Percentiles rank a stretch among this genome's conserved stretches.
Conservation (phyloP, 1,284 basidiomycete genomes). For the Serendipita sp. region DNA sequence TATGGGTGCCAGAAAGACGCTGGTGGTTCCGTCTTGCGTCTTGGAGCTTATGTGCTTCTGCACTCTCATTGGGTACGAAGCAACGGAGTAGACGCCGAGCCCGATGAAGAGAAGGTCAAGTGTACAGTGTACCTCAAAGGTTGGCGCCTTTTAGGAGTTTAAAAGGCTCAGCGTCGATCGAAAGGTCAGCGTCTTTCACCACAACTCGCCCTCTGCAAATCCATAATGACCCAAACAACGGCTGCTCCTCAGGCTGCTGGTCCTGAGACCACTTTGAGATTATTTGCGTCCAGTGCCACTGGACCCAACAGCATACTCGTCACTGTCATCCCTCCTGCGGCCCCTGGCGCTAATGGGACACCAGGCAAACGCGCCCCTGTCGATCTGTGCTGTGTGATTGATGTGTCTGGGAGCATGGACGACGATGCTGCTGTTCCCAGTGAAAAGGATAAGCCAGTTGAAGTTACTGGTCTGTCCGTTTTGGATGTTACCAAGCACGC, state of each 20-base stretch:
- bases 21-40: too few species aligned
- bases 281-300: neutral
- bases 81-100: too few species aligned
- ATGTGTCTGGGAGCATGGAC: slow-evolving; percentile 15
- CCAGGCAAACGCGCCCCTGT: slow-evolving; percentile 11
- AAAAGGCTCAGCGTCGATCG: neutral
- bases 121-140: neutral
- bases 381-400: slow-evolving; percentile 14
- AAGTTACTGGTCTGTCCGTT: slow-evolving; percentile 11
- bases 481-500: slow-evolving; percentile 15
- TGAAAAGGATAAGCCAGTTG: slow-evolving; percentile 7
- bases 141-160: neutral
- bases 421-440: slow-evolving; percentile 13
- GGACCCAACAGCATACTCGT: neutral
- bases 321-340: neutral
- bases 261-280: neutral
- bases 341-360: neutral
- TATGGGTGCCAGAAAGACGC: too few species aligned
- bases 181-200: neutral
- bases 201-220: neutral
- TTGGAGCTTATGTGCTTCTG: too few species aligned
- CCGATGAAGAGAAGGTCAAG: too few species aligned
- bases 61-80: too few species aligned
- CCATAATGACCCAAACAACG: neutral
- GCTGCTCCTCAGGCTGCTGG: neutral